Conservation (phyloP, 495 filamentous ascomycete species). For the Talaromyces borbonicus region DNA sequence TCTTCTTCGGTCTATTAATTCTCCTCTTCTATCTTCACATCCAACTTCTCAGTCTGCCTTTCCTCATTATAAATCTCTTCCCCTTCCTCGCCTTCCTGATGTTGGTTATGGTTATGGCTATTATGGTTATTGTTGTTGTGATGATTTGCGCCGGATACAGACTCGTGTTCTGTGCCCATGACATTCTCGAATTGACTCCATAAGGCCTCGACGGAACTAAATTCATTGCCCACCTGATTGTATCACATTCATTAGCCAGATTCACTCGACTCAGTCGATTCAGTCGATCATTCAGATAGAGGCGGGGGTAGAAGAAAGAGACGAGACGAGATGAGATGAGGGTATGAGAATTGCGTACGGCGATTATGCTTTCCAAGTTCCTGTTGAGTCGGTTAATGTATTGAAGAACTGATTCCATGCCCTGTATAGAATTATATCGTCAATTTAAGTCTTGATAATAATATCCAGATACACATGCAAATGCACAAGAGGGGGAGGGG, state of each 20-base stretch:
- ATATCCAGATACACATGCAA: too few species aligned
- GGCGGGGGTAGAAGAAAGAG: neutral
- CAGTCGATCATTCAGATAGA: too few species aligned
- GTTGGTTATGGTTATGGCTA: slow-evolving; percentile 9
- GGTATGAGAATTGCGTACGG: slow-evolving; percentile 39
- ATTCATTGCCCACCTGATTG: slow-evolving; percentile 85
- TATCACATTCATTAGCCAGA: too few species aligned
- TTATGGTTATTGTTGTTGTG: slow-evolving; percentile 17
- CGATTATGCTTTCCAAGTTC: slow-evolving; percentile 82
- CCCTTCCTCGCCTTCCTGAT: slow-evolving; percentile 16
- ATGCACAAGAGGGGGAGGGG: slow-evolving; percentile 4
- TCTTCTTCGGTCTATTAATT: neutral
- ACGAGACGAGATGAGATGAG: neutral
- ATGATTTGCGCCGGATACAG: too few species aligned
- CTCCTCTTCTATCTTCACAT: slow-evolving; percentile 8
- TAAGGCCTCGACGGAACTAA: slow-evolving; percentile 88
- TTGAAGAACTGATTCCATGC: slow-evolving; percentile 86
- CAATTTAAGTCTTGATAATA: too few species aligned
- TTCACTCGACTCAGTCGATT: too few species aligned
- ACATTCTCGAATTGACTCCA: slow-evolving; percentile 97
- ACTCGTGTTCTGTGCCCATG: slow-evolving; percentile 63
- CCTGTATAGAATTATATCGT: slow-evolving; percentile 34
- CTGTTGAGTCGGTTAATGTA: slow-evolving; percentile 96
- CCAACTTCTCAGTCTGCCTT: slow-evolving; percentile 9
- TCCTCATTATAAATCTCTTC: slow-evolving; percentile 13